Evolutionary conservation across 2,329 filamentous ascomycete species (phyloP).

Genomic region (Trichophyton verrucosum): DNA sequence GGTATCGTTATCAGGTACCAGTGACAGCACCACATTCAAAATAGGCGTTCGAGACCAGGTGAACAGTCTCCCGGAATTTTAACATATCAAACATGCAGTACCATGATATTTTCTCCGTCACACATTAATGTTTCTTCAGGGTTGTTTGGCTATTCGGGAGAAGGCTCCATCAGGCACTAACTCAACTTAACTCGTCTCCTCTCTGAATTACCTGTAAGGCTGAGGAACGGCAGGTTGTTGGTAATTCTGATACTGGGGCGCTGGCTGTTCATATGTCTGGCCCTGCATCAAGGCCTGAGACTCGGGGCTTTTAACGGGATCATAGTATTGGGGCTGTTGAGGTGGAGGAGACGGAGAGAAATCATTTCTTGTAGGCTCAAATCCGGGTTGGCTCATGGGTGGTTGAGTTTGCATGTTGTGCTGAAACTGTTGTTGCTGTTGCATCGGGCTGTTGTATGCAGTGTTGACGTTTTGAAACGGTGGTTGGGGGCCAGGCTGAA

Average conservation of each 20-base stretch:
- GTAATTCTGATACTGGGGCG: background rate
- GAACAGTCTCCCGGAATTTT: background rate
- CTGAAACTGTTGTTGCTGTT: background rate
- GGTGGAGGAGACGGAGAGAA: background rate
- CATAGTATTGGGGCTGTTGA: background rate
- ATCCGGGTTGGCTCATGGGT: slow-evolving; percentile 1
- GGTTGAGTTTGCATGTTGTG: background rate
- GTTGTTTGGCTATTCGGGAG: background rate
- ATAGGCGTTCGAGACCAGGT: background rate
- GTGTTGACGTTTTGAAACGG: background rate
- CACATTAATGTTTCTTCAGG: background rate
- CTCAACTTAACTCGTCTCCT: background rate
- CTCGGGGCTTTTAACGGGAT: background rate
- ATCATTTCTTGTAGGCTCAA: background rate
- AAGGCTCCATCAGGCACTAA: background rate
- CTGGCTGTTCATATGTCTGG: background rate
- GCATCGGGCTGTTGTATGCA: background rate
- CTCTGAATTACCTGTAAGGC: background rate
- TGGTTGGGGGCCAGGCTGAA: background rate
- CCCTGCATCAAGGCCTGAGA: background rate
- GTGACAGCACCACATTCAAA: background rate
- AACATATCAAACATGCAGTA: too few relatives aligned
- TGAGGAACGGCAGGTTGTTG: background rate
- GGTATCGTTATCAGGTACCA: background rate
- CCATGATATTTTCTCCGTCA: too few relatives aligned